These are phyloP conservation scores for Suillus subaureus DNA, from an alignment of 768 basidiomycete genomes.

Conservation along the genomic window DNA sequence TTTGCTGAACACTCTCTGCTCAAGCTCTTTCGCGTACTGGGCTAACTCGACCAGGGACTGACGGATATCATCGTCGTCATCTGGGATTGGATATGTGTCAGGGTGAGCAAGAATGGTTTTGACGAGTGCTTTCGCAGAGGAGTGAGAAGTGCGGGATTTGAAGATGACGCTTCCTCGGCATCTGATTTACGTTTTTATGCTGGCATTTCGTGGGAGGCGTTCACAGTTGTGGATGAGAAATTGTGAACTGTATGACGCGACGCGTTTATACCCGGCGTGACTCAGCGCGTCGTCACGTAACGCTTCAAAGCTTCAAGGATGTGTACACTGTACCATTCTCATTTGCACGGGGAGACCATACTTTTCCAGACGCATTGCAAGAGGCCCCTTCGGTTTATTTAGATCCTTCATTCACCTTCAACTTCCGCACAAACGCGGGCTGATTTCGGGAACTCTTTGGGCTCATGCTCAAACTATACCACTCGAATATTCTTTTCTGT, in stretches of 20 bases:
- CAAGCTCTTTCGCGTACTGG: conserved; percentile 34
- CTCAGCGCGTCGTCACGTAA: conserved; percentile 30
- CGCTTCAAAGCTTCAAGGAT: not conserved
- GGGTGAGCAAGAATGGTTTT: conserved; percentile 41
- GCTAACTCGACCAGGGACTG: conserved; percentile 35
- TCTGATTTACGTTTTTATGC: conserved; percentile 42
- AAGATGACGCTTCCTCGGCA: conserved; percentile 16
- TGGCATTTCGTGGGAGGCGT: conserved; percentile 13
- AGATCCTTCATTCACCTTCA: not conserved
- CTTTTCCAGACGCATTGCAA: not conserved
- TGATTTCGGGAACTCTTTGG: not conserved
- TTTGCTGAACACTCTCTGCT: conserved; percentile 30
- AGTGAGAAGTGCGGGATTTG: conserved; percentile 28
- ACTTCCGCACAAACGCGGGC: not conserved
- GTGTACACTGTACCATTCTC: not conserved
- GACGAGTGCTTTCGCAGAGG: conserved; percentile 38
- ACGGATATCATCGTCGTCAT: conserved; percentile 33
- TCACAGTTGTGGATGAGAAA: not conserved
- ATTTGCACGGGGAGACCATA: not conserved
- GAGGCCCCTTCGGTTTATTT: not conserved
- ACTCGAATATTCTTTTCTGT: not conserved
- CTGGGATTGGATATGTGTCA: conserved; percentile 38
- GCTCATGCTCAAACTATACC: not conserved
- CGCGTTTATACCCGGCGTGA: conserved; percentile 23
- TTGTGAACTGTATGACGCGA: conserved; percentile 12